Base-by-base conservation (phyloP, 805 yeast genomes). In the Candida cerambycidarum region DNA sequence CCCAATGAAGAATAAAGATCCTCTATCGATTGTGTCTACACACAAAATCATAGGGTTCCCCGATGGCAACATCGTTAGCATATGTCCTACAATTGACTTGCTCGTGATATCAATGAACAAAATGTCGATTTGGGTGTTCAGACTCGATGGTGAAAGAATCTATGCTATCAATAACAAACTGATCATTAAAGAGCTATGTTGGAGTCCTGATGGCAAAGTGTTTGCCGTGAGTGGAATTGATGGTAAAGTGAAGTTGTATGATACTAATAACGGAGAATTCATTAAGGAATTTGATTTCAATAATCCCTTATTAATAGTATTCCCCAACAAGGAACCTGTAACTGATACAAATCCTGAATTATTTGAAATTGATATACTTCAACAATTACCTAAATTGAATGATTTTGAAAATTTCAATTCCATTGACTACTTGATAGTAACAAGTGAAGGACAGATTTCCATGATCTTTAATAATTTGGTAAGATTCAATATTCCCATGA, bases 31-130 rank as follows among this genome's bases (percentile, higher is more conserved):
- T 9, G 15, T 21, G 15, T 36, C 39, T 3, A 13, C 38, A 4
- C 19, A 34, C 11, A 57, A 54, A 38, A 54, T 58, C 38, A 41
- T 58, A 10, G 61, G 65, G 24, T 47, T 56, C 38, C 52, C 63
- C 11, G 74, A 69, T 45, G 73, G 73, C 0, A 63, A 61, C 41
- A 55, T 65, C 45, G 47, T 69, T 37, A 62, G 65, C 31, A 71
- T 75, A 71, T 78, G 81, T 52, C 83, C 83, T 1, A 62, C 72
- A 8, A 72, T 79, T 69, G 76, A 76, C 47, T 65, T 79, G 24
- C 48, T 83, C 25, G 75, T 80, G 5, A 55, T 80, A 2, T 65
- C 79, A 8, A 76, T 59, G 85, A 82, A 43, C 53, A 63, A 53
- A 45, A 66, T 43, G 57, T 80, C 76, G 3, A 52, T 70, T 4